Evolutionary conservation across 352 stramenopile genomes (phyloP), one percentile per base, ranked within the genome.

Genomic region (Phytophthora megakarya): DNA sequence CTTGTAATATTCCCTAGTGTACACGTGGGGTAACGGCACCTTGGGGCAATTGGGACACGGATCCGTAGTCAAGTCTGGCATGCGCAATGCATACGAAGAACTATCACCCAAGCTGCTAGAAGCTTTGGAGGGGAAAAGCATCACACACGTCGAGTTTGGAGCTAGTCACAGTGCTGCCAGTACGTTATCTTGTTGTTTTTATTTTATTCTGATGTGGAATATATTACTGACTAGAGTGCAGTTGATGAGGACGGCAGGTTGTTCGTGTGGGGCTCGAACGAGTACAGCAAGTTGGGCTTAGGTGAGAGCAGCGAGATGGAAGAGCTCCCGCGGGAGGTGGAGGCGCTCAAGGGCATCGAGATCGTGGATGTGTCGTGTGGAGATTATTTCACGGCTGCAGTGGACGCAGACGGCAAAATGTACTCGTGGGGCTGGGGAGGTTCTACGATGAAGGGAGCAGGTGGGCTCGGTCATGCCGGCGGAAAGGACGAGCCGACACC

Each of bases 361-460:
- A 88, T 96, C 35, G 85, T 92, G 26, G 81, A 95, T 48, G 78
- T 97, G 26, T 92, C 88, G 23, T 95, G 85, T 56, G 89, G 86
- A 50, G 82, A 96, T 49, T 89, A 89, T 56, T 93, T 95, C 59
- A 97, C 90, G 21, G 86, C 84, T 13, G 90, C 89, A 0, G 79
- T 97, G 13, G 87, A 95, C 53, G 84, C 65, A 32, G 75, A 96
- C 3, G 89, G 89, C 65, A 92, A 93, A 62, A 83, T 96, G 46
- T 98, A 93, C 72, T 93, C 89, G 67, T 98, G 92, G 90, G 92
- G 92, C 26, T 95, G 82, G 85, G 87, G 87, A 54, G 85, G 87
- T 32, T 93, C 87, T 30, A 90, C 85, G 0, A 87, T 95, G 75
- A 92, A 93, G 42, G 87, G 85, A 19, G 81, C 80, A 3, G 82